These are phyloP conservation scores for Neurospora pannonica DNA, from an alignment of 495 filamentous ascomycete genomes.

Conservation along the genomic window DNA sequence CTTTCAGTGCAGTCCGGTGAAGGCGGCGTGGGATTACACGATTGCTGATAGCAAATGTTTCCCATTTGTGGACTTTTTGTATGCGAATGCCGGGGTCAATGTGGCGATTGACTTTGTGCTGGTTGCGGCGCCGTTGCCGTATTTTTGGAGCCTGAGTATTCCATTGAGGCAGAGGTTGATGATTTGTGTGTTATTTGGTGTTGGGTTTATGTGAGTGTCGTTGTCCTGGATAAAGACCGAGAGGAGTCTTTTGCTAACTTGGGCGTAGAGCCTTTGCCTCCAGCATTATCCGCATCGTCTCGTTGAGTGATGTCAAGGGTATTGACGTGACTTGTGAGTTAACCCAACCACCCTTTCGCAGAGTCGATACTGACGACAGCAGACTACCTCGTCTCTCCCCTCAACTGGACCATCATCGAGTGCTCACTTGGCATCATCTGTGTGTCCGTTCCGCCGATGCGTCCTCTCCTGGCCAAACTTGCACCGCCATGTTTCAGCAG, in stretches of 20 bases:
- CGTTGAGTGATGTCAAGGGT: slow-evolving; percentile 9
- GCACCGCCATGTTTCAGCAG: slow-evolving; percentile 3
- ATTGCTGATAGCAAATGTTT: slow-evolving; percentile 29
- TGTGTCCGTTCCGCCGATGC: slow-evolving; percentile 19
- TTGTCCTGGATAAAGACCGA: too few relatives aligned
- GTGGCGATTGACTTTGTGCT: slow-evolving; percentile 39
- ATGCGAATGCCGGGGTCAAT: slow-evolving; percentile 34
- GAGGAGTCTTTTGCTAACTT: too few relatives aligned
- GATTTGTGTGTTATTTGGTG: slow-evolving; percentile 18
- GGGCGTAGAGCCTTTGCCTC: too few relatives aligned
- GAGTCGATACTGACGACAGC: not conserved
- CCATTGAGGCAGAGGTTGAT: slow-evolving; percentile 16
- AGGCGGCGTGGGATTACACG: slow-evolving; percentile 32
- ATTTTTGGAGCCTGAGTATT: slow-evolving; percentile 29
- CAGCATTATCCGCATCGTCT: slow-evolving; percentile 16
- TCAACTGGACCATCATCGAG: slow-evolving; percentile 26
- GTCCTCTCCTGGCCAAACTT: slow-evolving; percentile 14
- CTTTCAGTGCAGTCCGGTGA: slow-evolving; percentile 38
- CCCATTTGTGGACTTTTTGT: slow-evolving; percentile 33
- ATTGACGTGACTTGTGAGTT: slow-evolving; percentile 19
- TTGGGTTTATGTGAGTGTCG: slow-evolving; percentile 19
- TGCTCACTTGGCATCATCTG: slow-evolving; percentile 23
- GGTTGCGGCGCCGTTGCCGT: slow-evolving; percentile 32
- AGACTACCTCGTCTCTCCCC: slow-evolving; percentile 17
- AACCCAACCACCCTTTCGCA: not conserved